These are phyloP conservation scores for Thermomucor indicae-seudaticae DNA, from an alignment of 371 early-diverging fungal genomes.

Conservation along the genomic window DNA sequence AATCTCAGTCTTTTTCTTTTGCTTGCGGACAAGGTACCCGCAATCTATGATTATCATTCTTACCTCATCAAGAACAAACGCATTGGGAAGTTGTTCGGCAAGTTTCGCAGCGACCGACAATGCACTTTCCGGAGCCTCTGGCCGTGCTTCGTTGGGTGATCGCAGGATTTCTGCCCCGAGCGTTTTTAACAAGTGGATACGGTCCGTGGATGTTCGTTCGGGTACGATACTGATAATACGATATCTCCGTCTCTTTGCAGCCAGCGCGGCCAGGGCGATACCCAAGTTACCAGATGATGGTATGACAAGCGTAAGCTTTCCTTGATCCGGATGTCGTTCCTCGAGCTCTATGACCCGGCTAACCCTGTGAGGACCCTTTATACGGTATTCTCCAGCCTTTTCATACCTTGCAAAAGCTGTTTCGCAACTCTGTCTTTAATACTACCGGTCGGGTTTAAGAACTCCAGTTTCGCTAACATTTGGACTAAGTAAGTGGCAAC, in stretches of 20 bases:
- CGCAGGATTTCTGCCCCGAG: slow-evolving; percentile 76
- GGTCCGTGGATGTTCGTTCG: slow-evolving; percentile 70
- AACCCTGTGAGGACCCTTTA: not conserved
- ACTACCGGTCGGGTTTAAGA: slow-evolving; percentile 68
- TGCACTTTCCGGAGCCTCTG: slow-evolving; percentile 70
- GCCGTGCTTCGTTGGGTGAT: slow-evolving; percentile 68
- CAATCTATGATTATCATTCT: not conserved
- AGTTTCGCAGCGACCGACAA: slow-evolving; percentile 63
- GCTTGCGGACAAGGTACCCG: not conserved
- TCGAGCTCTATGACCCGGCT: slow-evolving; percentile 1
- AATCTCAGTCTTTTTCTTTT: not conserved
- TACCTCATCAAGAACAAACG: slow-evolving; percentile 72
- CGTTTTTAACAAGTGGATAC: slow-evolving; percentile 68
- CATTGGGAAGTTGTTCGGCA: slow-evolving; percentile 47
- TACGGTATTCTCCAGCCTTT: no score
- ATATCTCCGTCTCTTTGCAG: slow-evolving; percentile 36
- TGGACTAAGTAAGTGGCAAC: slow-evolving; percentile 42
- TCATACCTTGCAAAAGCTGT: slow-evolving; percentile 38
- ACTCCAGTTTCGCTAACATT: slow-evolving; percentile 71
- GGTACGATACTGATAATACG: slow-evolving; percentile 66
- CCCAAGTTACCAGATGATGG: slow-evolving; percentile 75
- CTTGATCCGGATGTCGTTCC: slow-evolving; percentile 11
- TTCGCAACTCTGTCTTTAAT: slow-evolving; percentile 77
- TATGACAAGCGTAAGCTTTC: slow-evolving; percentile 55
- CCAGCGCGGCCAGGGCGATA: slow-evolving; percentile 40